A percentile compares a stretch with the other conserved stretches of the same genome.
Conservation (phyloP, 2,329 filamentous ascomycete species). For the Fusarium buharicum region DNA sequence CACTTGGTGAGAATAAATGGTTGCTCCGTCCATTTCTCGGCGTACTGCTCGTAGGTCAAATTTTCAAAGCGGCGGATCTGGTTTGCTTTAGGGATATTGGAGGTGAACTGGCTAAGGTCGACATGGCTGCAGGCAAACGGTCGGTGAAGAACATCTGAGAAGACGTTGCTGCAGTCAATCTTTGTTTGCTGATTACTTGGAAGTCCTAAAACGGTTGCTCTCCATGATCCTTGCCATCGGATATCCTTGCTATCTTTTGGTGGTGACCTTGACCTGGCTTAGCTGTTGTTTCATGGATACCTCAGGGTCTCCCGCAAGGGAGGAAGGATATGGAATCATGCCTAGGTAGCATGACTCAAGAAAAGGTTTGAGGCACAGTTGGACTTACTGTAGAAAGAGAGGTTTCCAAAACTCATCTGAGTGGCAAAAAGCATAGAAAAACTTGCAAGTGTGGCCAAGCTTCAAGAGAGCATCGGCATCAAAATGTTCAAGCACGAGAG, state of each 20-base stretch:
- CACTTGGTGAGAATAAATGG: constrained; percentile 89
- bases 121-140: constrained; percentile 91
- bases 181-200: constrained; percentile 60
- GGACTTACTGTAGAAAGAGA: constrained; percentile 83
- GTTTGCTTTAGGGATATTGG: constrained; percentile 77
- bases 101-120: constrained; percentile 71
- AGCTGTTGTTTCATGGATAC: constrained; percentile 24
- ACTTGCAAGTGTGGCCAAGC: constrained; percentile 83
- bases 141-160: constrained; percentile 88
- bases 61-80: constrained; percentile 75
- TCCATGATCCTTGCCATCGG: constrained; percentile 85
- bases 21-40: constrained; percentile 76
- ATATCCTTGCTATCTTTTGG: constrained; percentile 48
- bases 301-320: constrained; percentile 8
- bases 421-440: constrained; percentile 84
- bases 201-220: constrained; percentile 76
- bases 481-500: constrained; percentile 79
- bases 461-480: constrained; percentile 69
- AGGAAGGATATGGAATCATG: constrained; percentile 1
- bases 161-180: constrained; percentile 81
- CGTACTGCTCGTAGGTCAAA: constrained; percentile 78
- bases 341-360: constrained; percentile 17
- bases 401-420: constrained; percentile 91
- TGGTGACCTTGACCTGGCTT: constrained; percentile 41
- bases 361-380: background rate